Conservation (phyloP, 352 stramenopile genomes). For the Phytophthora chlamydospora region DNA sequence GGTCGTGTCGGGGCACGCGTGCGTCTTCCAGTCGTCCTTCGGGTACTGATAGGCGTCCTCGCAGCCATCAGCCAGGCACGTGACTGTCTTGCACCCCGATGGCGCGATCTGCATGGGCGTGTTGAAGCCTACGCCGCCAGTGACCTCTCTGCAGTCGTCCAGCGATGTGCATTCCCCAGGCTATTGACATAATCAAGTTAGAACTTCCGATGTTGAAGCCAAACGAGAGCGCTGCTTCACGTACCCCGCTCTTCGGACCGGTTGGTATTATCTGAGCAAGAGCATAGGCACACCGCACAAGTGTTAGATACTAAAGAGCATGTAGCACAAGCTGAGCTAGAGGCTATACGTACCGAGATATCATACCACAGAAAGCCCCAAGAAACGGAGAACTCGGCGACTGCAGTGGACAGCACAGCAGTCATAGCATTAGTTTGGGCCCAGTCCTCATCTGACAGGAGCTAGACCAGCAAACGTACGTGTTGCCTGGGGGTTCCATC, state of each 20-base stretch:
- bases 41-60: conserved; percentile 49
- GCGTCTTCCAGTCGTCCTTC: conserved; percentile 50
- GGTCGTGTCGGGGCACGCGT: conserved; percentile 44
- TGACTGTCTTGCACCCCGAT: conserved; percentile 40
- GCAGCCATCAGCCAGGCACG: conserved; percentile 44
- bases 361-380: conserved; percentile 62
- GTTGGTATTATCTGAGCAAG: conserved; percentile 50
- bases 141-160: conserved; percentile 43
- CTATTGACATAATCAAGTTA: conserved; percentile 19
- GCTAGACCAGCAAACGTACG: conserved; percentile 20
- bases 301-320: too few species aligned
- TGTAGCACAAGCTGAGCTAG: too few species aligned
- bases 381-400: conserved; percentile 56
- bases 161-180: conserved; percentile 48
- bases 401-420: conserved; percentile 23
- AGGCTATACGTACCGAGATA: conserved; percentile 28
- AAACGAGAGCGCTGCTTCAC: conserved; percentile 1
- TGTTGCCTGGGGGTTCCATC: conserved; percentile 55
- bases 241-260: conserved; percentile 36
- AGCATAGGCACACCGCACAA: too few species aligned
- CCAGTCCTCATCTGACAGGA: background rate
- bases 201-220: background rate
- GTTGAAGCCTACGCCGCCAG: conserved; percentile 51
- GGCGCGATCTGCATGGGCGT: conserved; percentile 55
- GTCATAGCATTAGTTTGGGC: conserved; percentile 7